Percentiles rank a stretch among this genome's conserved stretches.
Evolutionary conservation across 1,284 basidiomycete species (phyloP).

Genomic region (Irpex rosettiformis): DNA sequence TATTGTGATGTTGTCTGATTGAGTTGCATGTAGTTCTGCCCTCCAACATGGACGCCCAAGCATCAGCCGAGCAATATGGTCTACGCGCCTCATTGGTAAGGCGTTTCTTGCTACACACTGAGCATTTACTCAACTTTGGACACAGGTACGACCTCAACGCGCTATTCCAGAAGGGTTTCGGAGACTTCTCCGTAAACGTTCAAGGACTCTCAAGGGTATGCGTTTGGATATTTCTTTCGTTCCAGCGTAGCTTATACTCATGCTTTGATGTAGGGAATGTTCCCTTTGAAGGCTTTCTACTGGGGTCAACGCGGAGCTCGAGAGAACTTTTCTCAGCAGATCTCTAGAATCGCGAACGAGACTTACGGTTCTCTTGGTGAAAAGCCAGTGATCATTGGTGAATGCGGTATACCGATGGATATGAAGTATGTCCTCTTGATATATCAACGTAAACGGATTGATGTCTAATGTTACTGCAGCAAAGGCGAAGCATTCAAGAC

Average conservation of each 20-base stretch:
- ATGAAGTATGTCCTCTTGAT: constrained; percentile 65
- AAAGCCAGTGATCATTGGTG: constrained; percentile 81
- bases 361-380: constrained; percentile 71
- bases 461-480: constrained; percentile 35
- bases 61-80: constrained; percentile 73
- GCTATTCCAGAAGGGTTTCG: constrained; percentile 79
- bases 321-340: constrained; percentile 80
- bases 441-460: not conserved
- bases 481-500: constrained; percentile 66
- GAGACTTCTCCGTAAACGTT: constrained; percentile 84
- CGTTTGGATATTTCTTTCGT: constrained; percentile 4
- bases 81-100: constrained; percentile 86
- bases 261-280: constrained; percentile 66
- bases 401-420: constrained; percentile 93
- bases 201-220: constrained; percentile 81
- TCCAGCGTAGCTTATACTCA: not conserved
- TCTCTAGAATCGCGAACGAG: constrained; percentile 73
- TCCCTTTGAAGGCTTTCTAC: constrained; percentile 75
- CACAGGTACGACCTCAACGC: constrained; percentile 85
- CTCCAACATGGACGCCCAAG: constrained; percentile 67
- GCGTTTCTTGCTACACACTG: not conserved
- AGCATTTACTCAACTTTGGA: not conserved
- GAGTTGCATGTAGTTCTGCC: constrained; percentile 60
- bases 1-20: not conserved
- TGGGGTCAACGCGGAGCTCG: constrained; percentile 81